Evolutionary conservation across 306 rosid species (phyloP).

Genomic region (Coriaria nepalensis): DNA sequence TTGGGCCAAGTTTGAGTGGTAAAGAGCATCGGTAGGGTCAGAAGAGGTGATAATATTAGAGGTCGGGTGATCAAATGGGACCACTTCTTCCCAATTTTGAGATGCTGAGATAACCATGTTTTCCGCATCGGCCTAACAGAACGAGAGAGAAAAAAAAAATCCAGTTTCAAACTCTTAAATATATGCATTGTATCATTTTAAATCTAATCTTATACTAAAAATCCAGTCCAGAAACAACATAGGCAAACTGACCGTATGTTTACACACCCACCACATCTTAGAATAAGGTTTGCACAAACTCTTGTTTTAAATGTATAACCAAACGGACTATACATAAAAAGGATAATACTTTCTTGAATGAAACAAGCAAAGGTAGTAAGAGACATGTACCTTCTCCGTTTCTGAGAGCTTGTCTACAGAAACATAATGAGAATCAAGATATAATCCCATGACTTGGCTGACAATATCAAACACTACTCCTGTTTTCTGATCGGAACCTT

Average conservation of each 20-base stretch:
- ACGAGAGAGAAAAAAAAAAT: too few relatives aligned
- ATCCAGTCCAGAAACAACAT: too few relatives aligned
- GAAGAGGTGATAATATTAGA: conserved; percentile 18
- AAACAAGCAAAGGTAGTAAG: neutral
- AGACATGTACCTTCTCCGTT: conserved; percentile 57
- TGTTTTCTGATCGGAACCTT: conserved; percentile 39
- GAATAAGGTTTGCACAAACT: too few relatives aligned
- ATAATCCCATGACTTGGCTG: conserved; percentile 67
- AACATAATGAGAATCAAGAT: conserved; percentile 49
- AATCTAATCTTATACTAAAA: too few relatives aligned
- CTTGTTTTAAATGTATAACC: too few relatives aligned
- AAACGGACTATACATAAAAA: too few relatives aligned
- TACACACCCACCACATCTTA: too few relatives aligned
- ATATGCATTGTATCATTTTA: too few relatives aligned
- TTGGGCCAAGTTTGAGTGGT: conserved; percentile 41
- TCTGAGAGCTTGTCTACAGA: conserved; percentile 65
- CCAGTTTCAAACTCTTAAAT: too few relatives aligned
- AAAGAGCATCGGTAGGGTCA: conserved; percentile 18
- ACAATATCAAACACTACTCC: conserved; percentile 80
- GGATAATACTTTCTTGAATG: too few relatives aligned
- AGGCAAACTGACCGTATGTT: too few relatives aligned
- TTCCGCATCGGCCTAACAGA: conserved; percentile 55
- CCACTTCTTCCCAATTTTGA: conserved; percentile 37
- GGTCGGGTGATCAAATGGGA: conserved; percentile 47
- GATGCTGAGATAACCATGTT: conserved; percentile 48